Evolutionary conservation across 352 stramenopile species (phyloP).

Genomic region (Blastocystis hominis): DNA sequence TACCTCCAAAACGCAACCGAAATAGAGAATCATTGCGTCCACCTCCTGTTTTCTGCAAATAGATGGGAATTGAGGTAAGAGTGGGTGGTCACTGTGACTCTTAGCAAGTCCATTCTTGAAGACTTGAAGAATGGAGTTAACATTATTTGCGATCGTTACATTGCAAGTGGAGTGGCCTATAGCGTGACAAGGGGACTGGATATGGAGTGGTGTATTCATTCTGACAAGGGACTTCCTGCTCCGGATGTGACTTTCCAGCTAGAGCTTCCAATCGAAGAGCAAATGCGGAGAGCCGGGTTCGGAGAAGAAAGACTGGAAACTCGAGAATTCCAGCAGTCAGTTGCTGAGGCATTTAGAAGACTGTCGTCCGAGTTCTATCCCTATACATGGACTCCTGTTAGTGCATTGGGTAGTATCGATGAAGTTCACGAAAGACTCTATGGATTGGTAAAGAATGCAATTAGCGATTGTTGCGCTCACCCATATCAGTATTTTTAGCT

Average conservation of each 20-base stretch:
- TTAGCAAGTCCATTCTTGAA: constrained; percentile 62
- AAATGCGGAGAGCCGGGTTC: constrained; percentile 79
- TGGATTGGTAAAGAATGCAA: neutral
- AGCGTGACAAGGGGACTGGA: constrained; percentile 85
- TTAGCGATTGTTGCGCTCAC: neutral
- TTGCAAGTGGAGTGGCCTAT: constrained; percentile 95
- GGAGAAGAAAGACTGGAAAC: constrained; percentile 82
- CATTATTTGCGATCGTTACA: constrained; percentile 90
- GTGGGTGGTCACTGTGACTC: constrained; percentile 30
- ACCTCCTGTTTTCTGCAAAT: constrained; percentile 97
- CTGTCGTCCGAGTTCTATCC: neutral
- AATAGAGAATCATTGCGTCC: constrained; percentile 90
- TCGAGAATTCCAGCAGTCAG: constrained; percentile 73
- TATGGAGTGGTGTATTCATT: constrained; percentile 91
- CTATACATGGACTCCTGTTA: neutral
- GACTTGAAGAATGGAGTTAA: constrained; percentile 73
- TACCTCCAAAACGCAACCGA: constrained; percentile 80
- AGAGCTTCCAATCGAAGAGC: constrained; percentile 81
- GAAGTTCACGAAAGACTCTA: neutral
- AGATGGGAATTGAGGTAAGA: constrained; percentile 85
- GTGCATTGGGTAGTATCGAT: constrained; percentile 15
- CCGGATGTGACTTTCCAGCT: constrained; percentile 94
- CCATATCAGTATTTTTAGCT: neutral
- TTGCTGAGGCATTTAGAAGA: constrained; percentile 71
- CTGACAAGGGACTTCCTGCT: constrained; percentile 86